A percentile compares a stretch with the other conserved stretches of the same genome.
Evolutionary conservation across 1,284 basidiomycete genomes (phyloP).

Genomic region (Amylostereum chailletii): DNA sequence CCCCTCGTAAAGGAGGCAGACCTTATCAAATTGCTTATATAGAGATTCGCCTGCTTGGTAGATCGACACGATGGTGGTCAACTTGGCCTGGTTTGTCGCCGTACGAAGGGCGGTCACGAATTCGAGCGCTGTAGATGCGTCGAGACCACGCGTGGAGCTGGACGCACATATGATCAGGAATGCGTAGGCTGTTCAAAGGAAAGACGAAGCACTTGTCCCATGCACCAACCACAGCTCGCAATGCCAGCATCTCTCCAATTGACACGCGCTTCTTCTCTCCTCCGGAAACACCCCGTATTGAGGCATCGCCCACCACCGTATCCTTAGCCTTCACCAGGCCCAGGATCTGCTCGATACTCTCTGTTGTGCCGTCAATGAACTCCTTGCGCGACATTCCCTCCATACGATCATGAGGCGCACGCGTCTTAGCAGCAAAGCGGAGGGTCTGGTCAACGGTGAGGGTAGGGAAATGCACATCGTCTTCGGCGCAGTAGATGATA

Average conservation of each 20-base stretch:
- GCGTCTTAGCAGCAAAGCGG: slow-evolving; percentile 38
- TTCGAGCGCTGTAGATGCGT: slow-evolving; percentile 61
- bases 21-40: slow-evolving; percentile 35
- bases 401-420: not conserved
- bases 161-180: too few species aligned
- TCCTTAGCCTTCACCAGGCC: not conserved
- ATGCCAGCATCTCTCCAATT: slow-evolving; percentile 36
- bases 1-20: slow-evolving; percentile 63
- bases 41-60: slow-evolving; percentile 53
- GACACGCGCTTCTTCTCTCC: slow-evolving; percentile 55
- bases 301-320: slow-evolving; percentile 7
- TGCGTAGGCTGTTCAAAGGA: too few species aligned
- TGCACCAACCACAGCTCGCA: slow-evolving; percentile 10
- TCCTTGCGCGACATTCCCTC: slow-evolving; percentile 1
- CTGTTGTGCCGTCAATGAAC: slow-evolving; percentile 25
- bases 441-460: slow-evolving; percentile 46
- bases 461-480: slow-evolving; percentile 34
- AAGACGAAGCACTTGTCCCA: slow-evolving; percentile 30
- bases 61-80: slow-evolving; percentile 54
- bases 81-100: slow-evolving; percentile 45
- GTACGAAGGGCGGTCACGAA: slow-evolving; percentile 35
- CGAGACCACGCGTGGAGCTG: slow-evolving; percentile 58
- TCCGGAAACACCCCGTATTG: slow-evolving; percentile 43
- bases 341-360: slow-evolving; percentile 1
- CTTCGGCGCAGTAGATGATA: slow-evolving; percentile 19